Conservation (phyloP, 2,329 filamentous ascomycete species). For the Ceratocystis variospora region DNA sequence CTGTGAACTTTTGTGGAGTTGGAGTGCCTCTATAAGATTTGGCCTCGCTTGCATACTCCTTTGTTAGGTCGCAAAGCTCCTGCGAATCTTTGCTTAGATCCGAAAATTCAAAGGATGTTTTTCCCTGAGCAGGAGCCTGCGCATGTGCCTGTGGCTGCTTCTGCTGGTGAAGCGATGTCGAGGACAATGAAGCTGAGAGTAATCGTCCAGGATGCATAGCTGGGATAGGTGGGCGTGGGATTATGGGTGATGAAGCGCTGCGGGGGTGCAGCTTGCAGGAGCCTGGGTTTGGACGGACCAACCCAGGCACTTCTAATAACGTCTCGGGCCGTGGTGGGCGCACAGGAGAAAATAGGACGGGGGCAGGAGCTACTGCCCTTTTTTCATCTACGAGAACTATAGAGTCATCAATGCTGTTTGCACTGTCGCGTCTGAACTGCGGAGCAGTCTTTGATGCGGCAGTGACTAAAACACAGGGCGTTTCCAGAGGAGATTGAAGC, state of each 20-base stretch:
- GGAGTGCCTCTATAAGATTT: neutral
- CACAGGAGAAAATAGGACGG: neutral
- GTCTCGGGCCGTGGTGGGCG: slow-evolving; percentile 11
- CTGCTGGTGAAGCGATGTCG: neutral
- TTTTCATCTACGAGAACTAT: neutral
- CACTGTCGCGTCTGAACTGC: neutral
- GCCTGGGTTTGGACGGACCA: slow-evolving; percentile 2
- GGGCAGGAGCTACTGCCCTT: neutral
- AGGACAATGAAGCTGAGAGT: slow-evolving; percentile 9
- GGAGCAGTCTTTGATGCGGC: neutral
- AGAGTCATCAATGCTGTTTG: slow-evolving; percentile 3
- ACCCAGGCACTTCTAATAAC: slow-evolving; percentile 12
- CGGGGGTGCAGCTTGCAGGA: slow-evolving; percentile 14
- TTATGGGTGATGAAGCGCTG: slow-evolving; percentile 12
- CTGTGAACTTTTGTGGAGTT: neutral
- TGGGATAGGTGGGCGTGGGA: slow-evolving; percentile 14
- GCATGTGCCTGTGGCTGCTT: neutral
- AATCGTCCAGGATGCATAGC: slow-evolving; percentile 17
- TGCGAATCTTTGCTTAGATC: neutral
- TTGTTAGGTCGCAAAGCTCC: neutral
- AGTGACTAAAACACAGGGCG: neutral
- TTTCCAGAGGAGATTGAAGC: neutral
- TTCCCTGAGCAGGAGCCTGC: neutral
- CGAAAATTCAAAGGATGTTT: neutral
- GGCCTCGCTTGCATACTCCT: neutral